phyloP scores from a whole-genome alignment of 2,329 filamentous ascomycete genomes.

The Paraconiothyrium brasiliense region DNA sequence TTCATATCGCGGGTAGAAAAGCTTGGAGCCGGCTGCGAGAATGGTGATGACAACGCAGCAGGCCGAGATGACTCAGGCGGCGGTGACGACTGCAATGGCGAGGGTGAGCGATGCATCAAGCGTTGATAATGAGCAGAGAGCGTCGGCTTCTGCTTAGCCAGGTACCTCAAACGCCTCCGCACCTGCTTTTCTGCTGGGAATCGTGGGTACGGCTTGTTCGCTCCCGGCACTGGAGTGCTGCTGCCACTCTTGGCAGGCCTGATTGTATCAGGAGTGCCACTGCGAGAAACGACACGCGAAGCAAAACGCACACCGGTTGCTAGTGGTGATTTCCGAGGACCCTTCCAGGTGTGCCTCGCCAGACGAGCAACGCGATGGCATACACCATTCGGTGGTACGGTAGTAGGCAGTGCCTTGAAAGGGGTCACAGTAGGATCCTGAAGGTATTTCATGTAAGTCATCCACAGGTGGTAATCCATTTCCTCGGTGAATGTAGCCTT shows the following conservation, averaged over 20 bases:
- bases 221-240: slow-evolving; percentile 56
- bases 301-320: slow-evolving; percentile 26
- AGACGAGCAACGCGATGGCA: slow-evolving; percentile 70
- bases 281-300: slow-evolving; percentile 34
- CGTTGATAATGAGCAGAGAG: slow-evolving; percentile 72
- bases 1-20: slow-evolving; percentile 62
- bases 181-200: slow-evolving; percentile 70
- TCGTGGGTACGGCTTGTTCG: slow-evolving; percentile 50
- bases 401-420: slow-evolving; percentile 73
- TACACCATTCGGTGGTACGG: slow-evolving; percentile 69
- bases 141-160: slow-evolving; percentile 69
- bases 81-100: slow-evolving; percentile 60
- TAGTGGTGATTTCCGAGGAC: slow-evolving; percentile 49
- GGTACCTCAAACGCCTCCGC: slow-evolving; percentile 64
- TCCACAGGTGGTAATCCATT: slow-evolving; percentile 74
- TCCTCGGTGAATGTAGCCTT: slow-evolving; percentile 65
- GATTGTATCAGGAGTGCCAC: slow-evolving; percentile 56
- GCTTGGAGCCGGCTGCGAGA: slow-evolving; percentile 32
- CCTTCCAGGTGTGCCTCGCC: slow-evolving; percentile 69
- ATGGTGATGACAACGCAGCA: slow-evolving; percentile 52
- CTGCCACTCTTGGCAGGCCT: slow-evolving; percentile 56
- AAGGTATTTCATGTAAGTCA: slow-evolving; percentile 72
- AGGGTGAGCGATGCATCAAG: slow-evolving; percentile 68
- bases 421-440: slow-evolving; percentile 72
- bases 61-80: slow-evolving; percentile 38